Conservation (phyloP, 257 asterid genomes). For the Gentiana straminea region DNA sequence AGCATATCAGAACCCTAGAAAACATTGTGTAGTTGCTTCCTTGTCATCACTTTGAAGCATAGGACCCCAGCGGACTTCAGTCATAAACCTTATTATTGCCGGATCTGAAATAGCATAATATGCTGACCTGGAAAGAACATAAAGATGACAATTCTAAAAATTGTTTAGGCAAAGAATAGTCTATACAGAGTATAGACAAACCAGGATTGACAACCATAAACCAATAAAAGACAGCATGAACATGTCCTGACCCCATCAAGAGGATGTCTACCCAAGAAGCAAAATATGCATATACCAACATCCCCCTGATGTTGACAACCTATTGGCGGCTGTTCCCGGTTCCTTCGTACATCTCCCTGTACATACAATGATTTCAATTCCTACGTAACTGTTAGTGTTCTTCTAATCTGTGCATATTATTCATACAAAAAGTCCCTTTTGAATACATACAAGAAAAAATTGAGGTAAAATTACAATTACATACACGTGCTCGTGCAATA, state of each 20-base stretch:
- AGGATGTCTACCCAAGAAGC: no score
- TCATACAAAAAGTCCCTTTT: no score
- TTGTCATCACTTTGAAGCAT: slow-evolving; percentile 97
- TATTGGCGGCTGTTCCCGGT: slow-evolving; percentile 12
- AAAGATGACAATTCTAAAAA: slow-evolving; percentile 3
- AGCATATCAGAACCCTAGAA: slow-evolving; percentile 88
- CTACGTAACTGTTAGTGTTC: no score
- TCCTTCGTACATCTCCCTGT: slow-evolving; percentile 42
- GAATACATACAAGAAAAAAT: no score
- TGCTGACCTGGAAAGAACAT: slow-evolving; percentile 46
- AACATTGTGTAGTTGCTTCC: slow-evolving; percentile 82
- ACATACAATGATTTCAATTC: no score
- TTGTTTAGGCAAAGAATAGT: not conserved
- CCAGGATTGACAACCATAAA: not conserved
- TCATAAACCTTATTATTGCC: slow-evolving; percentile 86
- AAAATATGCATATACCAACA: no score
- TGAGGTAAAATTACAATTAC: no score
- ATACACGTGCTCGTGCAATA: slow-evolving; percentile 6
- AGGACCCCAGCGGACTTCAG: slow-evolving; percentile 99
- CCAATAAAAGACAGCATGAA: no score
- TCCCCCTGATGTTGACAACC: no score
- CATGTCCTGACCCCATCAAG: not conserved
- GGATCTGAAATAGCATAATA: slow-evolving; percentile 83
- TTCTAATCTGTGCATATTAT: no score
- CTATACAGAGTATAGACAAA: not conserved